Evolutionary conservation across 2,329 filamentous ascomycete species (phyloP), one percentile per base, ranked within the genome.

Genomic region (Ilyonectria destructans): DNA sequence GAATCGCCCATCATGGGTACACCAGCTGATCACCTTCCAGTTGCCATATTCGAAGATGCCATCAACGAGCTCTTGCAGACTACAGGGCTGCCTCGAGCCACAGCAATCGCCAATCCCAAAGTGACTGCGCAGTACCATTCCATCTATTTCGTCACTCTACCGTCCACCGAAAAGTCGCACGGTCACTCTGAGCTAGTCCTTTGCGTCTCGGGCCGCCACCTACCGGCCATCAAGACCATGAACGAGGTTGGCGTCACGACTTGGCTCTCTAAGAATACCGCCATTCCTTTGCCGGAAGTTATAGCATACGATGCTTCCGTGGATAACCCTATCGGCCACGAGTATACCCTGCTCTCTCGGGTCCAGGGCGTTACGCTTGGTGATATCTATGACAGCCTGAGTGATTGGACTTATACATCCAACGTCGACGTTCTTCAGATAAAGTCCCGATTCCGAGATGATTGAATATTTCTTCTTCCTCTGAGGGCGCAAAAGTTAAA

Each of bases 201-300:
- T 15, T 78, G 81, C 49, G 72, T 82, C 26, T 78, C 80, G 5
- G 80, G 81, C 26, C 58, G 63, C 26, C 80, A 82, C 35, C 37
- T 82, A 7, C 80, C 80, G 5, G n/a, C 61, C 17, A 77, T 78
- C 68, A 82, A 83, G 61, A 82, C 80, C 12, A 43, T 58, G 12
- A 82, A 83, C 60, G 80, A 83, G 68, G 77, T 80, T 3, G 80
- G 68, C 19, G 69, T 78, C 35, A 80, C 82, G 76, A 64, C 57
- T 6, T 83, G 80, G 80, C 54, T 83, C 8, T 29, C 48, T 9
- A 45, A 69, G n/a, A 72, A 80, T 54, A 81, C 80, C 4, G 63
- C 54, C 1, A 77, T 83, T n/a, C 80, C 81, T 7, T 69, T 82
- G 4, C 80, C 81, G 1, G 70, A 60, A 3, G 64, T 82, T 1